These are phyloP conservation scores for Mortierella sp. DNA, from an alignment of 371 early-diverging fungal species.

Conservation along the genomic window DNA sequence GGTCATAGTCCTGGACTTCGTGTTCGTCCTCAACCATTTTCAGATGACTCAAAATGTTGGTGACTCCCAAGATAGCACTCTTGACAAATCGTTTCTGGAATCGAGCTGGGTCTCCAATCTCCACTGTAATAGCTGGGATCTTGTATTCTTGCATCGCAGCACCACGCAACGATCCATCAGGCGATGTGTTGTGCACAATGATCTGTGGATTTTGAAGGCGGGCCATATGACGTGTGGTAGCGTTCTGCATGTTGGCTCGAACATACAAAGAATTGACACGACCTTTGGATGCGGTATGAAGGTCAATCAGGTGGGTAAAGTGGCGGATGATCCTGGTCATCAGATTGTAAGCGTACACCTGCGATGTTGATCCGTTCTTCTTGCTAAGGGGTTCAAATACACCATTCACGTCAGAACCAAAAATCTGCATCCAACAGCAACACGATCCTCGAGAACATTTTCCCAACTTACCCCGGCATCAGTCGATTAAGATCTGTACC, in stretches of 20 bases:
- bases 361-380: constrained; percentile 78
- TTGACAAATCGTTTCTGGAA: constrained; percentile 81
- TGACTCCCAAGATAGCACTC: constrained; percentile 72
- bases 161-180: constrained; percentile 82
- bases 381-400: constrained; percentile 43
- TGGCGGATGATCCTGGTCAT: constrained; percentile 82
- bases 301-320: constrained; percentile 86
- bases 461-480: constrained; percentile 79
- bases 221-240: constrained; percentile 79
- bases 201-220: constrained; percentile 88
- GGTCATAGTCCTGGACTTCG: constrained; percentile 61
- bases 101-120: constrained; percentile 82
- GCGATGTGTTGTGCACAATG: constrained; percentile 70
- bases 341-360: constrained; percentile 84
- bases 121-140: constrained; percentile 89
- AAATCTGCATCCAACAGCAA: too few species aligned
- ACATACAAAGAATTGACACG: constrained; percentile 91
- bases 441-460: too few species aligned
- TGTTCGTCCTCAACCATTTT: constrained; percentile 68
- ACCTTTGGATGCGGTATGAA: constrained; percentile 91
- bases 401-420: background rate
- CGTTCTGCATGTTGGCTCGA: constrained; percentile 86
- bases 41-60: constrained; percentile 70
- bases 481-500: constrained; percentile 87
- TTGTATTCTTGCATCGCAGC: constrained; percentile 79